Conservation (phyloP, 2,329 filamentous ascomycete genomes). For the Fusarium proliferatum region DNA sequence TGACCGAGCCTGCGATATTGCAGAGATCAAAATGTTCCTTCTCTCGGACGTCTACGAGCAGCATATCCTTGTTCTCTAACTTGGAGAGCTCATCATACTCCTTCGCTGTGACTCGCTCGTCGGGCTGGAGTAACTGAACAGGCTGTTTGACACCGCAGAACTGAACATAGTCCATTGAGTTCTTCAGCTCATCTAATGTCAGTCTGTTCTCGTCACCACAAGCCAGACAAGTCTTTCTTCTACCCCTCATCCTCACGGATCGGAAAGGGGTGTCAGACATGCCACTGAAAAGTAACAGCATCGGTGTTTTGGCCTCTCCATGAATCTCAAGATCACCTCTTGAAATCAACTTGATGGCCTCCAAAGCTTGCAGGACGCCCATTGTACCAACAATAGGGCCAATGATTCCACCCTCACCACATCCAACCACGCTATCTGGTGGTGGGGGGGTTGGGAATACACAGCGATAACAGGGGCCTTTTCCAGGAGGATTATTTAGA, state of each 20-base stretch:
- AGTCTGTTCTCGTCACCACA: constrained; percentile 74
- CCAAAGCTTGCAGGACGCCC: constrained; percentile 91
- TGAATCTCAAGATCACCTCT: constrained; percentile 45
- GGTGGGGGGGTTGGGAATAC: constrained; percentile 91
- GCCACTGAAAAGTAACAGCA: constrained; percentile 62
- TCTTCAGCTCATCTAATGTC: constrained; percentile 69
- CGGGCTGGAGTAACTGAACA: constrained; percentile 65
- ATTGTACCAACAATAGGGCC: constrained; percentile 93
- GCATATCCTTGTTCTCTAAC: constrained; percentile 50
- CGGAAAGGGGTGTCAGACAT: constrained; percentile 68
- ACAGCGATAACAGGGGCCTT: constrained; percentile 90
- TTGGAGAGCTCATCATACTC: constrained; percentile 62
- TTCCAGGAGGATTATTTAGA: constrained; percentile 82
- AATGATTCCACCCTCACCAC: constrained; percentile 91
- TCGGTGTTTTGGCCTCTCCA: constrained; percentile 40
- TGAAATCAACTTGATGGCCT: constrained; percentile 85
- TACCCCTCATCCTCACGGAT: constrained; percentile 77
- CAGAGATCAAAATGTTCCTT: constrained; percentile 87
- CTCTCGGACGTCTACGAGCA: constrained; percentile 86
- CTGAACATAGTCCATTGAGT: constrained; percentile 81
- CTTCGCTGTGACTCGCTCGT: constrained; percentile 74
- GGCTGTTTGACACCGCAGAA: constrained; percentile 79
- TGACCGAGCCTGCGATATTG: constrained; percentile 79
- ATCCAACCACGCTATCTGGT: constrained; percentile 82
- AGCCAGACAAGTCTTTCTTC: constrained; percentile 77